These are phyloP conservation scores for Euphorbia tirucalli DNA, from an alignment of 345 rosid genomes.

Conservation along the genomic window DNA sequence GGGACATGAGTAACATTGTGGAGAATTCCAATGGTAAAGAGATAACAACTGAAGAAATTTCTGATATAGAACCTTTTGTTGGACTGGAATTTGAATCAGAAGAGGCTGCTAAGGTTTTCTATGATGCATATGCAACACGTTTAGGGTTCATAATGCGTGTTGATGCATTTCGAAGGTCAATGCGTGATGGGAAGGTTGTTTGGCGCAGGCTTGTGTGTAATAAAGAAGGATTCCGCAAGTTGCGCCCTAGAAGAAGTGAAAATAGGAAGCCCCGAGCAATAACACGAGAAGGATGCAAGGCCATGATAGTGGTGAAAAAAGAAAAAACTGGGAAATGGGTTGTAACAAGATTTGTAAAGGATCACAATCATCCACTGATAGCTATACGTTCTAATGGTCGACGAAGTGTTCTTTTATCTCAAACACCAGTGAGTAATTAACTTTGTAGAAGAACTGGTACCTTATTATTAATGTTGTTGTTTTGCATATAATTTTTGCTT, in stretches of 20 bases:
- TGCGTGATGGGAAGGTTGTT: conserved; percentile 44
- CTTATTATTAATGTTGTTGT: not conserved
- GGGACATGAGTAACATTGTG: conserved; percentile 16
- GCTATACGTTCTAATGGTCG: conserved; percentile 20
- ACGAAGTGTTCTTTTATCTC: conserved; percentile 25
- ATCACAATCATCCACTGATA: conserved; percentile 49
- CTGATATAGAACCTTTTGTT: conserved; percentile 34
- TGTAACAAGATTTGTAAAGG: conserved; percentile 42
- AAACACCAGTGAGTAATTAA: conserved; percentile 21
- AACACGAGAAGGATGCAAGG: conserved; percentile 54
- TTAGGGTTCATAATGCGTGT: conserved; percentile 45
- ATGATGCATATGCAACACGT: conserved; percentile 45
- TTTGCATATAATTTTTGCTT: not conserved
- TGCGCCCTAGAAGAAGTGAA: conserved; percentile 33
- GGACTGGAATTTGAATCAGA: conserved; percentile 56
- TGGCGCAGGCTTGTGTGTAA: conserved; percentile 51
- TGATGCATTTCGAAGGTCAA: conserved; percentile 42
- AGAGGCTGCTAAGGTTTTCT: conserved; percentile 44
- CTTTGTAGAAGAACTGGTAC: too few relatives aligned
- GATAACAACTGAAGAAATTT: conserved; percentile 18
- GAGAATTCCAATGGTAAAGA: conserved; percentile 29
- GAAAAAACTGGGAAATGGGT: conserved; percentile 45
- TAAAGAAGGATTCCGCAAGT: conserved; percentile 48
- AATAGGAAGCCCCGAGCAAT: conserved; percentile 43
- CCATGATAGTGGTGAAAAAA: conserved; percentile 42